These are phyloP conservation scores for Pichia paraexigua DNA, from an alignment of 805 yeast genomes.

Conservation along the genomic window DNA sequence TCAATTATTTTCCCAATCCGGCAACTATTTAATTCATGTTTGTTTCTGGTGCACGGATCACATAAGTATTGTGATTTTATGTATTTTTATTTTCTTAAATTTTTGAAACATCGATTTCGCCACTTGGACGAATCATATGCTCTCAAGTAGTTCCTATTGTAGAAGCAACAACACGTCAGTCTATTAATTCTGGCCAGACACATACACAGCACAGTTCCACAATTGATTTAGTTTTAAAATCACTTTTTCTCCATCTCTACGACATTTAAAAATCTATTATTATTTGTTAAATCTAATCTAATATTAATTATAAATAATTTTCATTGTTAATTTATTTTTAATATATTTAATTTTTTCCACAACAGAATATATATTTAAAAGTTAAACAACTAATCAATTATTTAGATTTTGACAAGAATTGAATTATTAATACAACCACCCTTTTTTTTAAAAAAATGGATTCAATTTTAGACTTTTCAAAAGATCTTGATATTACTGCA, in stretches of 20 bases:
- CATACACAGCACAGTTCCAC: not conserved
- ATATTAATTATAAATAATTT: not conserved
- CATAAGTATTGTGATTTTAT: not conserved
- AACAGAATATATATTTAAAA: not conserved
- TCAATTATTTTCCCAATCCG: not conserved
- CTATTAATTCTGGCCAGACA: not conserved
- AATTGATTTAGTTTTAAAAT: not conserved
- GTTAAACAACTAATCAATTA: not conserved
- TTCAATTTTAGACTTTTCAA: slow-evolving; percentile 74
- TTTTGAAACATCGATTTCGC: not conserved
- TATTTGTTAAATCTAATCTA: not conserved
- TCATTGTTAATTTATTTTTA: not conserved
- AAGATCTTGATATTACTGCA: slow-evolving; percentile 69
- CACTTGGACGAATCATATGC: not conserved
- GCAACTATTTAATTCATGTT: not conserved
- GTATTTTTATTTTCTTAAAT: not conserved
- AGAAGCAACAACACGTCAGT: not conserved
- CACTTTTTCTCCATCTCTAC: not conserved
- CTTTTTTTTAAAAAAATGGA: slow-evolving; percentile 48
- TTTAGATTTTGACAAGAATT: not conserved
- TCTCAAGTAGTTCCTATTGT: not conserved
- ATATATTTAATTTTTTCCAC: not conserved
- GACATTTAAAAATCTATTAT: not conserved
- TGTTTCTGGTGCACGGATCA: not conserved
- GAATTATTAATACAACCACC: not conserved